These are phyloP conservation scores for Globisporangium paroecandrum DNA, from an alignment of 352 stramenopile species.

Conservation along the genomic window DNA sequence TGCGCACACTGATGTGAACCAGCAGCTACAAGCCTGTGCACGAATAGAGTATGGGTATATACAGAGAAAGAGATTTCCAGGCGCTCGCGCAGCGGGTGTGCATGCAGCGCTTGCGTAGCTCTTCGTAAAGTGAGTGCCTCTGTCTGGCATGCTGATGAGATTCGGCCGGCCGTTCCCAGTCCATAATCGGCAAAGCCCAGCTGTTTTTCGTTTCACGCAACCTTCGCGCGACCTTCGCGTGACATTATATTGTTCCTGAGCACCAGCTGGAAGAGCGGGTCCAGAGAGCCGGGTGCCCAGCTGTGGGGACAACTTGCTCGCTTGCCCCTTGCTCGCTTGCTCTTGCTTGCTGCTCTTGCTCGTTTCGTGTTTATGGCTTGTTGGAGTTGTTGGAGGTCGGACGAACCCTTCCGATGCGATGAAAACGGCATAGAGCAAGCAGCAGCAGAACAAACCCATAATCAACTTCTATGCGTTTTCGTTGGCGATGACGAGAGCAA, in stretches of 20 bases:
- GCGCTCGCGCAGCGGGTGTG: not conserved
- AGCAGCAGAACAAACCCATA: not conserved
- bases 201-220: not conserved
- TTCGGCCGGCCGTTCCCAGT: not conserved
- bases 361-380: not conserved
- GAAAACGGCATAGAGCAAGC: not conserved
- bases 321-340: not conserved
- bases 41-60: not conserved
- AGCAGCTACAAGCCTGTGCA: not conserved
- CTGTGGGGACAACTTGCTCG: not conserved
- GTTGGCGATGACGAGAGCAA: not conserved
- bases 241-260: not conserved
- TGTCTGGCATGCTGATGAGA: not conserved
- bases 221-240: not conserved
- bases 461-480: not conserved
- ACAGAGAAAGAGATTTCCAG: not conserved
- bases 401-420: not conserved
- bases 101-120: not conserved
- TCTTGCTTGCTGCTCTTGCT: conserved; percentile 1
- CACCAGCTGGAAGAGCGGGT: conserved; percentile 7
- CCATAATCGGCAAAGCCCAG: not conserved
- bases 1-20: not conserved
- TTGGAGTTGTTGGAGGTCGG: not conserved
- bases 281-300: not conserved
- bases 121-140: conserved; percentile 5